Base-by-base conservation (phyloP, 169 alveolate genomes). In the Eimeria brunetti region DNA sequence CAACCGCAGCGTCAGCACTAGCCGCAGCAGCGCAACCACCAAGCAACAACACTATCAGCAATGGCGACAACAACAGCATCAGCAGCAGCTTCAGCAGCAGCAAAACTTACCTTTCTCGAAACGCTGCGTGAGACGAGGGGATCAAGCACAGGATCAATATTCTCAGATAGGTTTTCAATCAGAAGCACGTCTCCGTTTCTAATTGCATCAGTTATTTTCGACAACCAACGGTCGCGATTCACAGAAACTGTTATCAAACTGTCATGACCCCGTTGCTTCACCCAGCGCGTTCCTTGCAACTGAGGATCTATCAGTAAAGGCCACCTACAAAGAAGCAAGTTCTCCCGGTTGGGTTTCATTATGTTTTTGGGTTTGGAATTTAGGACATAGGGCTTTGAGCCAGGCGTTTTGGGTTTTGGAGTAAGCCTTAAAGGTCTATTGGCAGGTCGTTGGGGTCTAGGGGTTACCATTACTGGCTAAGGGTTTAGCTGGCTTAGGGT, bases 301-400 rank as follows among this genome's bases (percentile, higher is more conserved):
- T 99, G 99, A 12, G 99, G 99, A 96, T 99, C 99, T 53, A 99
- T 98, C 92, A 99, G 97, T 73, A 99, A 96, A 56, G 99, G 99
- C 99, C 99, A 99, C 36, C 95, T 89, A 81, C 46, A 58, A 18
- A 38, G 16, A 41, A 9, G 33, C 51, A 56, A 16, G 9, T 20
- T 56, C n/a, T 2, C 3, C 67, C 22, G 22, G 67, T 58, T 58
- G 67, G 22, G 22, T 0, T 58, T 58, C n/a, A 16, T 58, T 30
- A 36, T 67, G 14, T 14, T 1, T 1, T 24, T 24, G 22, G 67
- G 22, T 24, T 1, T 2, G 12, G 30, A 75, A 38, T n/a, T 75
- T 33, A 16, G 58, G 18, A 0, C 85, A 41, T 16, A 58, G 5
- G 30, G 41, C 24, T 33, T 0, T 38, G 41, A 18, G 27, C 85